Conservation (phyloP, 768 basidiomycete species). For the Macrolepiota albuminosa region DNA sequence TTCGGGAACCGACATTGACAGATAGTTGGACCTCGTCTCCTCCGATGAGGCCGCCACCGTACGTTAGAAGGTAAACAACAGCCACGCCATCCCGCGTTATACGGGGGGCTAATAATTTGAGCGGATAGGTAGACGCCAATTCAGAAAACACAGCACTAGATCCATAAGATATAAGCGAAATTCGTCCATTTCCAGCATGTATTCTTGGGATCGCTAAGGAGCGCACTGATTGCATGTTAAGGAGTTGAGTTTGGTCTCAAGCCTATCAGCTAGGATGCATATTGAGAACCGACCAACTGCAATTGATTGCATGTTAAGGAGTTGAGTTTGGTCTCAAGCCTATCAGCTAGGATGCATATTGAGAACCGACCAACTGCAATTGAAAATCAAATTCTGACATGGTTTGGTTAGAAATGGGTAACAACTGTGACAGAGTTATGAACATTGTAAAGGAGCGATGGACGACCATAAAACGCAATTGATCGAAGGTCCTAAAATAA, state of each 20-base stretch:
- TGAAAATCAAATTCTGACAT: neutral
- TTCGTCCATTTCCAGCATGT: constrained; percentile 50
- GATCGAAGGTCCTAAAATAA: constrained; percentile 19
- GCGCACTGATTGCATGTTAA: constrained; percentile 11
- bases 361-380: neutral
- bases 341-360: neutral
- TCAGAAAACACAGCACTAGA: constrained; percentile 62
- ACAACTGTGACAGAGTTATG: neutral
- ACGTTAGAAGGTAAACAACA: constrained; percentile 75
- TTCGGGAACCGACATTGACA: constrained; percentile 53
- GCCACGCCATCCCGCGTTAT: constrained; percentile 46
- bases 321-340: neutral
- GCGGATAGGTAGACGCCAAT: constrained; percentile 76
- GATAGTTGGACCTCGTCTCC: constrained; percentile 69
- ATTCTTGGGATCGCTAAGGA: constrained; percentile 22
- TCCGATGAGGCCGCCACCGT: constrained; percentile 89
- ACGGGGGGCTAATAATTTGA: constrained; percentile 81
- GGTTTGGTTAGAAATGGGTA: neutral
- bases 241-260: neutral
- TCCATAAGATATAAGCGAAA: constrained; percentile 50
- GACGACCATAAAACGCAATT: constrained; percentile 23
- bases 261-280: neutral
- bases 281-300: neutral
- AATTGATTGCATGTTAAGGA: constrained; percentile 11
- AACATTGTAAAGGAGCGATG: neutral